These are phyloP conservation scores for Microstegium vimineum DNA, from an alignment of 176 grass and related monocot species.

Conservation along the genomic window DNA sequence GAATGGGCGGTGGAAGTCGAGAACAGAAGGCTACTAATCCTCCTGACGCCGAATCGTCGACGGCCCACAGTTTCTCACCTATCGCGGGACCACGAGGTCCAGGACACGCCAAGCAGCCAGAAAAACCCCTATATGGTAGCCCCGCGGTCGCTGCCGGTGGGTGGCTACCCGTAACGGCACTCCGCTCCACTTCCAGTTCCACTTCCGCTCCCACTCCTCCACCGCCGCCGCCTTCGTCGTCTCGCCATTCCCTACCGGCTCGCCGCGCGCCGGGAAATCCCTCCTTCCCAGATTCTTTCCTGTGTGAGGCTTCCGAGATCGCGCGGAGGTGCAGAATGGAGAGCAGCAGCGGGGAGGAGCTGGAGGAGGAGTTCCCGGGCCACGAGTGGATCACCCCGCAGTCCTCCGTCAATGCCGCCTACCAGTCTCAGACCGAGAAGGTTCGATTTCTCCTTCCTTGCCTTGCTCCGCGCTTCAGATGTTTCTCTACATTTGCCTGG, in stretches of 20 bases:
- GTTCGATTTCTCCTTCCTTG: neutral
- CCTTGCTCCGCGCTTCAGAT: neutral
- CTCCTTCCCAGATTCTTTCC: neutral
- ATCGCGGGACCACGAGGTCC: slow-evolving; percentile 9
- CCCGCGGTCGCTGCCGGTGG: slow-evolving; percentile 42
- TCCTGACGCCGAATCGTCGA: neutral
- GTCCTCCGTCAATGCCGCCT: slow-evolving; percentile 86
- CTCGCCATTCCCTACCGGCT: neutral
- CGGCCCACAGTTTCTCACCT: neutral
- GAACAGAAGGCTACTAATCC: neutral
- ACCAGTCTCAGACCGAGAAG: slow-evolving; percentile 93
- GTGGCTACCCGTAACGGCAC: slow-evolving; percentile 46
- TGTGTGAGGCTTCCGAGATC: neutral
- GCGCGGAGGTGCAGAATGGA: slow-evolving; percentile 50
- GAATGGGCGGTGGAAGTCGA: neutral
- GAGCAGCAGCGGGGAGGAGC: slow-evolving; percentile 94
- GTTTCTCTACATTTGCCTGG: neutral
- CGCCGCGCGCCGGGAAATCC: neutral
- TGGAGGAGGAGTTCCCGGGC: slow-evolving; percentile 70
- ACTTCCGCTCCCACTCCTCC: neutral
- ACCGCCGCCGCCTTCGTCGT: neutral
- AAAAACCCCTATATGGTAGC: slow-evolving; percentile 24
- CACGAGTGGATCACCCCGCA: slow-evolving; percentile 99
- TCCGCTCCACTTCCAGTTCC: neutral
- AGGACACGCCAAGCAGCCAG: neutral